Base-by-base conservation (phyloP, 306 rosid genomes). In the Cucurbita argyrosperma region DNA sequence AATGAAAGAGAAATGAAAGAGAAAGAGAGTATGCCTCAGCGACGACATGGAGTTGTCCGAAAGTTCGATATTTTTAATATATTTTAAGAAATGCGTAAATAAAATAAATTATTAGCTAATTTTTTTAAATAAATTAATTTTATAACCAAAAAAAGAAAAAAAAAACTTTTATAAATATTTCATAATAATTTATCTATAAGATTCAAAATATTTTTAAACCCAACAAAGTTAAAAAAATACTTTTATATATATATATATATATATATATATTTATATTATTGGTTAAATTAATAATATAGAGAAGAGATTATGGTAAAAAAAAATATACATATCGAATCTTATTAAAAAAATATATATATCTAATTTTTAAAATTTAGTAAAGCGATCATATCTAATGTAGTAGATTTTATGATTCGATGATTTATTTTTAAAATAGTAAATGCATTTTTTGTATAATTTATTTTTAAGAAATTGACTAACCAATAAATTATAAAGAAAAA, bases 11-110 rank as follows among this genome's bases (percentile, higher is more conserved):
- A 71, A 81, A 75, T 51, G 37, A 65, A 62, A 74, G 80, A 77
- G 72, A 71, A 81, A 80, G 82, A 66, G 64, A 77, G 23, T 62
- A 80, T 52, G 70, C 13, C 30, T 26, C 18, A 75, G 78, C 57
- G 72, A 76, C 56, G 79, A 80, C 90, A 76, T 70, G 85, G 79
- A 83, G 83, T 78, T 82, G 80, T 78, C 80, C 72, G 39, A 77
- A 78, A 73, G 80, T 82, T 76, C 4, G 77, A 75, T 38, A 76
- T 84, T 78, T 79, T 75, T 79, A 75, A 61, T 72, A 71, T 78
- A 63, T 50, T 35, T 45, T 18, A 74, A 53, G 13, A 63, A 53
- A 65, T 53, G 37, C 18, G 40, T 51, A 61, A 72, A 47, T 69
- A 69, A 69, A 69, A 69, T 69, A 69, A 49, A 69, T 69, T 69